Evolutionary conservation across 1,284 basidiomycete genomes (phyloP).

Genomic region (Sporisorium exsertum): DNA sequence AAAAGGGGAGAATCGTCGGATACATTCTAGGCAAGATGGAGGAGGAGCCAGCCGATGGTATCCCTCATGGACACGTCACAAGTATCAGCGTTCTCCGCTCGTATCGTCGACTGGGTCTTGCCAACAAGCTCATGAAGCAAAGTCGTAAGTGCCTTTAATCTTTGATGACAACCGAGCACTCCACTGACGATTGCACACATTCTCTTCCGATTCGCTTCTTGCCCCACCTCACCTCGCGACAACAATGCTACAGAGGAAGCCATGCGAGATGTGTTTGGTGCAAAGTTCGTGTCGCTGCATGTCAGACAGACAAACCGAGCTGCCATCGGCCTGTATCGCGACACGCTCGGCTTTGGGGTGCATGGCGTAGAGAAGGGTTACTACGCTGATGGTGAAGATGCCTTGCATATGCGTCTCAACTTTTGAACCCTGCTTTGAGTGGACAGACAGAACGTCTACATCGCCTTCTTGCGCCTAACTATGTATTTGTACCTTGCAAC

Average conservation of each 20-base stretch:
- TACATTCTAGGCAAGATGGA: slow-evolving; percentile 94
- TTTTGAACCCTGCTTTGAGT: slow-evolving; percentile 20
- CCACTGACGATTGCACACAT: no score
- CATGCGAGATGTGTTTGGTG: slow-evolving; percentile 67
- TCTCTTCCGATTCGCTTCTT: no score
- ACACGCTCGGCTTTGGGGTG: slow-evolving; percentile 67
- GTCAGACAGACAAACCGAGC: slow-evolving; percentile 68
- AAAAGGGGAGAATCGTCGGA: slow-evolving; percentile 87
- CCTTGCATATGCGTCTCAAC: slow-evolving; percentile 64
- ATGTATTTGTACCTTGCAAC: slow-evolving; percentile 25
- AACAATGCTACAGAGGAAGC: slow-evolving; percentile 55
- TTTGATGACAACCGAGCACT: no score
- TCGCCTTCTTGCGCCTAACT: background rate
- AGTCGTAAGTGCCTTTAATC: slow-evolving; percentile 59
- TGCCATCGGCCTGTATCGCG: slow-evolving; percentile 66
- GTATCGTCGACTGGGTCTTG: slow-evolving; percentile 65
- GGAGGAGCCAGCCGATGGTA: slow-evolving; percentile 67
- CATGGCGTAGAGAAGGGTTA: slow-evolving; percentile 66
- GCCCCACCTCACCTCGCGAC: background rate
- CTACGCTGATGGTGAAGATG: slow-evolving; percentile 69
- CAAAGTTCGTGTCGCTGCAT: slow-evolving; percentile 66
- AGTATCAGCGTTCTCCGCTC: slow-evolving; percentile 66
- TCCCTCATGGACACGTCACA: slow-evolving; percentile 69
- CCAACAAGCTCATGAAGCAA: slow-evolving; percentile 68
- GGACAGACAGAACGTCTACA: background rate